phyloP scores from a whole-genome alignment of 495 filamentous ascomycete species.

The Penicillium verhagenii region DNA sequence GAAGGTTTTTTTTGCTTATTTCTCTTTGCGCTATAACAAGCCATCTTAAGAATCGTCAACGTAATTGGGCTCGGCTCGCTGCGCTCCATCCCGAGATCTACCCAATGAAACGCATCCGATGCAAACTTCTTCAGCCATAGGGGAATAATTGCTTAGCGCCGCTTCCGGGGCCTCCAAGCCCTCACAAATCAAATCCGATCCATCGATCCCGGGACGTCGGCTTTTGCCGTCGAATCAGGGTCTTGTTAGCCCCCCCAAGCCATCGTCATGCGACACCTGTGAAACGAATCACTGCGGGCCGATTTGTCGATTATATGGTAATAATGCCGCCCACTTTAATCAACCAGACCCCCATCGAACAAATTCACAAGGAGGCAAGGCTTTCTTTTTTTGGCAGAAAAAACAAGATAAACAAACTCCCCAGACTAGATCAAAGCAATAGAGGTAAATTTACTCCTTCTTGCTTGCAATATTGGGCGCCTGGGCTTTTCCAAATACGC shows the following conservation, averaged over 20 bases:
- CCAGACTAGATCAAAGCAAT: not conserved
- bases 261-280: not conserved
- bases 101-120: not conserved
- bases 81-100: not conserved
- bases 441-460: conserved; percentile 10
- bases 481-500: conserved; percentile 52
- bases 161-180: not conserved
- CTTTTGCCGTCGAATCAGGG: not conserved
- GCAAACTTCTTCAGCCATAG: not conserved
- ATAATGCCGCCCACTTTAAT: not conserved
- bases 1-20: not conserved
- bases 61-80: not conserved
- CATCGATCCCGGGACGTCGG: conserved; percentile 2
- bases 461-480: conserved; percentile 25
- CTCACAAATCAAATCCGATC: conserved; percentile 3
- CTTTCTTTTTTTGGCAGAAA: no score
- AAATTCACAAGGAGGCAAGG: not conserved
- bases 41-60: not conserved
- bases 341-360: no score
- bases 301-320: not conserved
- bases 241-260: not conserved
- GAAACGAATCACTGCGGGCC: not conserved
- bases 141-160: not conserved
- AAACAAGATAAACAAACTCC: not conserved
- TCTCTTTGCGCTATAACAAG: conserved; percentile 1